A percentile compares a stretch with the other conserved stretches of the same genome.
phyloP scores from a whole-genome alignment of 352 stramenopile species.

The Phytophthora macrochlamydospora region DNA sequence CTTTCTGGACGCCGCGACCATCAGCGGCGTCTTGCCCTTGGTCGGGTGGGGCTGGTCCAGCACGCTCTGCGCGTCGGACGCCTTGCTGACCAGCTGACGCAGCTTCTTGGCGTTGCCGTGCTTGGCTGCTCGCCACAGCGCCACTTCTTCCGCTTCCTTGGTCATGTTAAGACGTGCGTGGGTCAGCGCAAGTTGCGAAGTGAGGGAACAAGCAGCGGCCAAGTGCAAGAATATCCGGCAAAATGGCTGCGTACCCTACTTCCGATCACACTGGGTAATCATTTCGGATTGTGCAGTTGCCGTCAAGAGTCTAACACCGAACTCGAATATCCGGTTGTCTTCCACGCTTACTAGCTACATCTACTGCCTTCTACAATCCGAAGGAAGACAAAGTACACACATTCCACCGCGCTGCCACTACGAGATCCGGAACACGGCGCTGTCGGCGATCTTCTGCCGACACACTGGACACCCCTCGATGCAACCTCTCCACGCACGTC shows the following conservation, averaged over 20 bases:
- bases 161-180: conserved; percentile 16
- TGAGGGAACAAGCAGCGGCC: conserved; percentile 9
- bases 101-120: conserved; percentile 39
- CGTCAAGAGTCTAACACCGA: no score
- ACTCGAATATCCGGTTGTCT: no score
- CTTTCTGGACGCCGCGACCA: conserved; percentile 66
- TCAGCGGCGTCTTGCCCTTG: conserved; percentile 66
- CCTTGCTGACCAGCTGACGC: conserved; percentile 23
- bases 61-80: conserved; percentile 23
- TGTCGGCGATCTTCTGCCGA: conserved; percentile 39
- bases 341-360: no score
- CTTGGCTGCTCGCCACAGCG: conserved; percentile 37
- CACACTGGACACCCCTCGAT: conserved; percentile 52
- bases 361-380: no score
- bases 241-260: not conserved
- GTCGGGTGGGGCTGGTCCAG: conserved; percentile 50
- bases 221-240: conserved; percentile 21
- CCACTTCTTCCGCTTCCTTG: conserved; percentile 19
- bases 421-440: conserved; percentile 46
- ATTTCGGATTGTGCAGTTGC: no score
- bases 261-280: no score
- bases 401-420: conserved; percentile 19
- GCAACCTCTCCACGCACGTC: conserved; percentile 47
- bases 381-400: not conserved
- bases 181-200: conserved; percentile 23